Conservation (phyloP, 2,329 filamentous ascomycete species). For the Eutypella sp. region DNA sequence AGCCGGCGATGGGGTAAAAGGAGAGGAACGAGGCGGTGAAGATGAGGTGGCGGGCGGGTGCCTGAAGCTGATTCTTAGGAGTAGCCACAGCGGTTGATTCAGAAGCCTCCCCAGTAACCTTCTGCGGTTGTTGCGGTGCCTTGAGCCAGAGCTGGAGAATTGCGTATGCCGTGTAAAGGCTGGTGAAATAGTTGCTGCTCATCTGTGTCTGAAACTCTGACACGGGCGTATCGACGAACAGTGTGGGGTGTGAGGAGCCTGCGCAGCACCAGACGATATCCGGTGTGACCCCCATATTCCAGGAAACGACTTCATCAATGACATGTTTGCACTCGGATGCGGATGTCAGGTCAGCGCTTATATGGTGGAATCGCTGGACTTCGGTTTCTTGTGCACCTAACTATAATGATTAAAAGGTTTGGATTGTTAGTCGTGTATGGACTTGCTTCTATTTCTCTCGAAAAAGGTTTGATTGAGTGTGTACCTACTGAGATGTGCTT, state of each 20-base stretch:
- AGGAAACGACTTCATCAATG: conserved; percentile 52
- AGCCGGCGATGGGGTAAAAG: conserved; percentile 60
- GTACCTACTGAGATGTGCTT: conserved; percentile 46
- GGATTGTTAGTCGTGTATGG: too few species aligned
- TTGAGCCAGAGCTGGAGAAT: conserved; percentile 25
- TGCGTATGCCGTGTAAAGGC: conserved; percentile 33
- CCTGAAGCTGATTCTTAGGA: not conserved
- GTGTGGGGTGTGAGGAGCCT: conserved; percentile 52
- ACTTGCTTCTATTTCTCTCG: not conserved
- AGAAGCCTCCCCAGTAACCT: too few species aligned
- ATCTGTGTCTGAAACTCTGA: conserved; percentile 30
- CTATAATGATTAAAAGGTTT: conserved; percentile 24
- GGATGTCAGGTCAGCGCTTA: conserved; percentile 55
- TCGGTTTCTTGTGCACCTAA: conserved; percentile 43
- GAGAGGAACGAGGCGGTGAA: conserved; percentile 62
- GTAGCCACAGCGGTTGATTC: too few species aligned
- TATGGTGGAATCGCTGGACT: conserved; percentile 57
- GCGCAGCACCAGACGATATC: conserved; percentile 65
- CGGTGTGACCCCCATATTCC: conserved; percentile 54
- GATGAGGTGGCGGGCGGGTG: conserved; percentile 52
- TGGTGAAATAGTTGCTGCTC: conserved; percentile 36
- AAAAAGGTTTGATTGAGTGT: not conserved
- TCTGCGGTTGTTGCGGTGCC: too few species aligned
- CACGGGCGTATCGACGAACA: conserved; percentile 32
- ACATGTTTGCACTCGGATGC: not conserved